phyloP scores from a whole-genome alignment of 2,329 filamentous ascomycete species.

The Delphinella strobiligena region DNA sequence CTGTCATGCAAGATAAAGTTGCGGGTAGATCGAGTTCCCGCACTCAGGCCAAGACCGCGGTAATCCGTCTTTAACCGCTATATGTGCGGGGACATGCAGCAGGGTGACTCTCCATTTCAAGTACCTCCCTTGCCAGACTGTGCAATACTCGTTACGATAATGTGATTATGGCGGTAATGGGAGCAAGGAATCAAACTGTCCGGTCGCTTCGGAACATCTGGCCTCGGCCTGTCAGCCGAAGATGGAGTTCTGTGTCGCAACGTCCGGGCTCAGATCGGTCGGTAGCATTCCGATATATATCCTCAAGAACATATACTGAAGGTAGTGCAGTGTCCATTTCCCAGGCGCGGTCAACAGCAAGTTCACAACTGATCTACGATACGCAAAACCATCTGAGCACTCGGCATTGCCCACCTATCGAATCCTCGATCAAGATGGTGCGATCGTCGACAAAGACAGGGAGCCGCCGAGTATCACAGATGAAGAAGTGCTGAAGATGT shows the following conservation, averaged over 20 bases:
- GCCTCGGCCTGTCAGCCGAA: neutral
- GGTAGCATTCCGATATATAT: conserved; percentile 11
- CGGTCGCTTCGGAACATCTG: neutral
- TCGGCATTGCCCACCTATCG: conserved; percentile 82
- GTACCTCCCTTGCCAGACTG: too few species aligned
- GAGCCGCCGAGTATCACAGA: conserved; percentile 52
- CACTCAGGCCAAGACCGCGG: too few species aligned
- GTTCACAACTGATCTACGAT: conserved; percentile 71
- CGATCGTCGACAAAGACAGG: conserved; percentile 63
- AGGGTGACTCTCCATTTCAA: too few species aligned
- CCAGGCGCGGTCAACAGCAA: conserved; percentile 92
- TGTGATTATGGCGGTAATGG: neutral
- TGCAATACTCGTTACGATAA: too few species aligned
- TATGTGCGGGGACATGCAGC: neutral
- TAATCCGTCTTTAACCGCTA: neutral
- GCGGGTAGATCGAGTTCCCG: neutral
- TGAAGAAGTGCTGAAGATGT: conserved; percentile 48
- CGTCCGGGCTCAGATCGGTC: conserved; percentile 49
- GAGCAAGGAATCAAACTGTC: neutral
- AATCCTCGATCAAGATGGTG: conserved; percentile 78
- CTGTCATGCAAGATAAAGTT: neutral
- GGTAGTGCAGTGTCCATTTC: conserved; percentile 48
- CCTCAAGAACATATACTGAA: conserved; percentile 1
- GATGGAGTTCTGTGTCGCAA: conserved; percentile 47
- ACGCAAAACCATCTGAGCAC: conserved; percentile 60